These are phyloP conservation scores for Xylariales sp. DNA, from an alignment of 2,329 filamentous ascomycete genomes.

Conservation along the genomic window DNA sequence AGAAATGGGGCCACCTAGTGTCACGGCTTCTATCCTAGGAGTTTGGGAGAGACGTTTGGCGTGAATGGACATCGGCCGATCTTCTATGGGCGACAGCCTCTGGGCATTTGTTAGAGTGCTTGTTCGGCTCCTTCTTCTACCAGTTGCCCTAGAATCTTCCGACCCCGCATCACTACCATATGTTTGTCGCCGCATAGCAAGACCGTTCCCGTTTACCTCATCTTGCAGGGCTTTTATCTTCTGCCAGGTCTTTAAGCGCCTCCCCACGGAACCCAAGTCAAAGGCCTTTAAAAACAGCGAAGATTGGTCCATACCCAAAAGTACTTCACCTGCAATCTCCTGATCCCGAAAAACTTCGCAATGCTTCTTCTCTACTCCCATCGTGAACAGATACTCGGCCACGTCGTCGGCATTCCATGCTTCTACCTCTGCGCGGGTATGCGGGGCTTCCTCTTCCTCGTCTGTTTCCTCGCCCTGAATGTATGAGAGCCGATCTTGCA, in stretches of 20 bases:
- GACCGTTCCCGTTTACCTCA: constrained; percentile 72
- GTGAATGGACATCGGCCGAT: constrained; percentile 60
- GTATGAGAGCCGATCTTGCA: constrained; percentile 84
- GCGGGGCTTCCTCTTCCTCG: constrained; percentile 82
- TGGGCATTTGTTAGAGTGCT: constrained; percentile 66
- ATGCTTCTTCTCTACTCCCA: constrained; percentile 87
- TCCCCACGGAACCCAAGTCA: constrained; percentile 89
- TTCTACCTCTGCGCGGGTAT: constrained; percentile 78
- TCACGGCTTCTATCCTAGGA: constrained; percentile 60
- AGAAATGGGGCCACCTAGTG: constrained; percentile 56
- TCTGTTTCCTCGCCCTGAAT: constrained; percentile 96
- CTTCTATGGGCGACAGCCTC: constrained; percentile 56
- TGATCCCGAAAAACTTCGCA: constrained; percentile 96
- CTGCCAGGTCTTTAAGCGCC: constrained; percentile 93
- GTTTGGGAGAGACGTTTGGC: constrained; percentile 65
- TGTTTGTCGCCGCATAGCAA: constrained; percentile 62
- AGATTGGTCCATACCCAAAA: constrained; percentile 94
- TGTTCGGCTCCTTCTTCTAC: constrained; percentile 63
- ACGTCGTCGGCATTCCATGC: constrained; percentile 84
- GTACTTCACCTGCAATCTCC: constrained; percentile 93
- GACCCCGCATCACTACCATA: constrained; percentile 69
- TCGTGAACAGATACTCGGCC: constrained; percentile 86
- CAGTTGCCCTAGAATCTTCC: constrained; percentile 58
- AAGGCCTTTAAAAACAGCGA: constrained; percentile 97
- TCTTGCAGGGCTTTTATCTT: constrained; percentile 94